Evolutionary conservation across 805 yeast genomes (phyloP), one percentile per base, ranked within the genome.

Genomic region (Diddensiella transvaalensis): DNA sequence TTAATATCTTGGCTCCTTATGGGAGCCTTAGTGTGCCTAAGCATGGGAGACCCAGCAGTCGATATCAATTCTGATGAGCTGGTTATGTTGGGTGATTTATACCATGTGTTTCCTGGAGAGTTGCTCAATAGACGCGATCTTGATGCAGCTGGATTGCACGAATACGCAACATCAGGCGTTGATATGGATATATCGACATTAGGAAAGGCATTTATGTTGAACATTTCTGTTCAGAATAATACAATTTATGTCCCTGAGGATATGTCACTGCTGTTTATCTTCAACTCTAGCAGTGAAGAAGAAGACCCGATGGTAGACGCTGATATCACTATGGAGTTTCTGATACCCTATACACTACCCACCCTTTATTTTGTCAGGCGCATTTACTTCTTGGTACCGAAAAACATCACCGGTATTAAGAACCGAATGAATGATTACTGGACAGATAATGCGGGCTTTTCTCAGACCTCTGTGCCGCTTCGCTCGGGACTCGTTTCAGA

Each of bases 261-360:
- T 26, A 37, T 51, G 18, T 38, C 54, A 1, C 42, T 55, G 29
- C 26, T 55, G 30, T 55, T 55, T 22, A 42, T 55, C 19, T 55
- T 55, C 46, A 55, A 54, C 39, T 39, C 49, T 29, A 44, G 47
- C 15, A 35, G 17, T 18, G 21, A 17, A 15, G 17, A 17, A 8
- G 8, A 8, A 6, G 15, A 10, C 15, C 38, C 38, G 8, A 6
- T 8, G 8, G 6, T 6, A 6, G 8, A 6, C 17, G 17, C 21
- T 18, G 21, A 35, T 35, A 17, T 6, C 38, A 54, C 32, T 48
- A 44, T 54, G 21, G 54, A 53, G 22, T 46, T 55, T 1, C 44
- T 51, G 24, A 36, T 55, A 4, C 59, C 59, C 2, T 55, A 54
- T 33, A 53, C 50, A 6, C 44, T 55, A 23, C 59, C 59, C 4